phyloP scores from a whole-genome alignment of 805 yeast genomes.

The Hyphopichia homilentoma region DNA sequence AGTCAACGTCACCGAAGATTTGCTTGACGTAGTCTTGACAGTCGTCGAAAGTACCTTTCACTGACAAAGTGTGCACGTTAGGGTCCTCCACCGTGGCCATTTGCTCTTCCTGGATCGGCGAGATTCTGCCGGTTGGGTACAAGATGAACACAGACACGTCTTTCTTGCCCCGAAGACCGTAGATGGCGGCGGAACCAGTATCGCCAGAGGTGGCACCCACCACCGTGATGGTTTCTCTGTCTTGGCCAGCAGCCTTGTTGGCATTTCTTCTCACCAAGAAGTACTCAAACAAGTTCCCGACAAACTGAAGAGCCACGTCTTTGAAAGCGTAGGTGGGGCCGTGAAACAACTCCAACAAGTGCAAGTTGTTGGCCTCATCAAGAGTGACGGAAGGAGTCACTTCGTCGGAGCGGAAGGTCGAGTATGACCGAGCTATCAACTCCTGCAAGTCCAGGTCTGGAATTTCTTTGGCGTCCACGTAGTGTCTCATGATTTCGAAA shows the following conservation, averaged over 20 bases:
- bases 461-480: slow-evolving; percentile 70
- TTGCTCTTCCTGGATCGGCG: slow-evolving; percentile 97
- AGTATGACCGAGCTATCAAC: slow-evolving; percentile 69
- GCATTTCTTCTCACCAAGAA: slow-evolving; percentile 76
- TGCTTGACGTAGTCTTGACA: slow-evolving; percentile 96
- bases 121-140: slow-evolving; percentile 95
- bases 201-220: slow-evolving; percentile 99
- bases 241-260: slow-evolving; percentile 42
- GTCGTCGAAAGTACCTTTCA: slow-evolving; percentile 95
- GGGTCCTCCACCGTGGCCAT: slow-evolving; percentile 95
- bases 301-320: slow-evolving; percentile 97
- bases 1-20: slow-evolving; percentile 83
- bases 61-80: slow-evolving; percentile 93
- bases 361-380: slow-evolving; percentile 54
- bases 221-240: slow-evolving; percentile 82
- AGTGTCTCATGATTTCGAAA: slow-evolving; percentile 75
- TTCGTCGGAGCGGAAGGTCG: slow-evolving; percentile 84
- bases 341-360: slow-evolving; percentile 89
- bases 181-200: slow-evolving; percentile 98
- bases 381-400: slow-evolving; percentile 81
- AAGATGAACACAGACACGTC: slow-evolving; percentile 96
- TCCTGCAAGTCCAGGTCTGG: slow-evolving; percentile 61
- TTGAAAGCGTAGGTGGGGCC: slow-evolving; percentile 99
- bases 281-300: slow-evolving; percentile 94
- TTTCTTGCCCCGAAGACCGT: slow-evolving; percentile 94